Evolutionary conservation across 345 rosid genomes (phyloP).

Genomic region (Sisymbrium altissimum): DNA sequence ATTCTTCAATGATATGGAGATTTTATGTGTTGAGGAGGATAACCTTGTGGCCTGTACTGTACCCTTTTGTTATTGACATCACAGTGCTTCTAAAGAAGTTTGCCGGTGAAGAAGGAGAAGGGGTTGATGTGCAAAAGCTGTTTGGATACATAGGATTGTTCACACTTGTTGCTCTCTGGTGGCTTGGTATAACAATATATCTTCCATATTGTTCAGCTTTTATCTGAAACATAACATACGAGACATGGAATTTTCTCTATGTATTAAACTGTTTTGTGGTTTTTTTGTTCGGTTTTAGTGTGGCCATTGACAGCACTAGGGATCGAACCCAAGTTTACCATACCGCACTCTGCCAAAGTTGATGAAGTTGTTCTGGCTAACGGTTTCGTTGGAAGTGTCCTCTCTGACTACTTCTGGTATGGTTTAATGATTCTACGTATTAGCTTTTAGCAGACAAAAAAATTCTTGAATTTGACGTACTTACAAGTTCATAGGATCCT

Average conservation of each 20-base stretch:
- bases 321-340: conserved; percentile 90
- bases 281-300: conserved; percentile 45
- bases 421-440: background rate
- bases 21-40: background rate
- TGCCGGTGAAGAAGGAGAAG: conserved; percentile 94
- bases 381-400: conserved; percentile 93
- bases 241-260: background rate
- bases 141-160: conserved; percentile 96
- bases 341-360: conserved; percentile 86
- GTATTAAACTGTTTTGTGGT: background rate
- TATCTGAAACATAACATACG: background rate
- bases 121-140: conserved; percentile 90
- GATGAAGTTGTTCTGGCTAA: conserved; percentile 97
- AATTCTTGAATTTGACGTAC: background rate
- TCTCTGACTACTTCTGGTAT: conserved; percentile 95
- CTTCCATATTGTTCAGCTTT: background rate
- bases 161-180: conserved; percentile 97
- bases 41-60: background rate
- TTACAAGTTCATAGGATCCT: background rate
- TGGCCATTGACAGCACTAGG: conserved; percentile 97
- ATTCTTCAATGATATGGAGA: background rate
- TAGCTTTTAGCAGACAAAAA: background rate
- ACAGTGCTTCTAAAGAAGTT: conserved; percentile 98
- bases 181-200: conserved; percentile 76
- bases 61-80: conserved; percentile 1